A percentile compares a stretch with the other conserved stretches of the same genome.
Evolutionary conservation across 2,329 filamentous ascomycete species (phyloP).

Genomic region (Diplocarpon rosae): DNA sequence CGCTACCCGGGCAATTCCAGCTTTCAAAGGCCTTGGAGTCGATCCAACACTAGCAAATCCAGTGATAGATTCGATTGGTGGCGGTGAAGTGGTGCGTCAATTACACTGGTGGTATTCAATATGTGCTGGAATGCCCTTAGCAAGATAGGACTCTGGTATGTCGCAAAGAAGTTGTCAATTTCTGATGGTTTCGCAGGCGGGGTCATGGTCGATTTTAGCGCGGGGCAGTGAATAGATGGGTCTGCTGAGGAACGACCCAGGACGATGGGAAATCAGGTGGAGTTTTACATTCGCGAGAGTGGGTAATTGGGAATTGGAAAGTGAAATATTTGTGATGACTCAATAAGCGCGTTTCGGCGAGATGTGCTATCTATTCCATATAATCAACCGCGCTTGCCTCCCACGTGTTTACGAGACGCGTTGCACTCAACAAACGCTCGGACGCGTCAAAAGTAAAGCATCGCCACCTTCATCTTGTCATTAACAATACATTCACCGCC

Average conservation of each 20-base stretch:
- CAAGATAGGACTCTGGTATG: constrained; percentile 18
- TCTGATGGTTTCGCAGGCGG: constrained; percentile 11
- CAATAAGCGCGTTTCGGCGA: no score
- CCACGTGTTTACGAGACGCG: background rate
- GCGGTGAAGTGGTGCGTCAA: constrained; percentile 7
- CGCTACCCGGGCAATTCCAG: constrained; percentile 20
- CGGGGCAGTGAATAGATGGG: constrained; percentile 4
- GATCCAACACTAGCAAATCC: constrained; percentile 2
- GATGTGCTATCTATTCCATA: no score
- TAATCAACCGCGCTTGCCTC: background rate
- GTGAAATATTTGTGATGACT: no score
- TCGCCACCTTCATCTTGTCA: no score
- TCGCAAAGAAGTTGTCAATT: constrained; percentile 17
- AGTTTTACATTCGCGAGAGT: no score
- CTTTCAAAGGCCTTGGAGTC: constrained; percentile 16
- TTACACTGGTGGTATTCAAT: constrained; percentile 20
- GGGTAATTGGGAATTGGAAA: no score
- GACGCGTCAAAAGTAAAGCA: no score
- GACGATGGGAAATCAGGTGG: no score
- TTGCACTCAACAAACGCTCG: no score
- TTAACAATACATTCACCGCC: no score
- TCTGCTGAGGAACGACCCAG: constrained; percentile 3
- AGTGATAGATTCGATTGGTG: constrained; percentile 6
- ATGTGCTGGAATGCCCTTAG: constrained; percentile 15
- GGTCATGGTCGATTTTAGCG: constrained; percentile 10